Conservation (phyloP, 2,329 filamentous ascomycete species). For the Pseudogymnoascus pannorum region DNA sequence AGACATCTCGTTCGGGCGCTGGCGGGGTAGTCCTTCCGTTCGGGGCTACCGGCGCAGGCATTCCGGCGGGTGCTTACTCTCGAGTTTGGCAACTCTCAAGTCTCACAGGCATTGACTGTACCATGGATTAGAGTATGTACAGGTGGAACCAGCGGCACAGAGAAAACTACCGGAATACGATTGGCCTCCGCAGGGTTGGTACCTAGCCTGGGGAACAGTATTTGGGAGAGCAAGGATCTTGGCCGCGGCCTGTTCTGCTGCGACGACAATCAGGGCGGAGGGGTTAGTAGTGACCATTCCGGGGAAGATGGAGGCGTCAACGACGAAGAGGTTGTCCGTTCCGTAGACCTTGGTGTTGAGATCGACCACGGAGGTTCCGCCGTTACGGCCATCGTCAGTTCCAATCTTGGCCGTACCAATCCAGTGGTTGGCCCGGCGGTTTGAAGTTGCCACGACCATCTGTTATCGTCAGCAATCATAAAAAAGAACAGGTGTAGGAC, state of each 20-base stretch:
- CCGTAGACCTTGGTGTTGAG: conserved; percentile 57
- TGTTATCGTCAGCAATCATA: conserved; percentile 10
- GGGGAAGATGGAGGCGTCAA: conserved; percentile 63
- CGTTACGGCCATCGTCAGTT: conserved; percentile 43
- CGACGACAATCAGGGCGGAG: conserved; percentile 55
- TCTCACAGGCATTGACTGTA: conserved; percentile 9
- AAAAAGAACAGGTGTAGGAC: not conserved
- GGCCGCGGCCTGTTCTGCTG: conserved; percentile 52
- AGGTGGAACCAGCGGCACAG: not conserved
- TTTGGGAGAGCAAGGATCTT: conserved; percentile 38
- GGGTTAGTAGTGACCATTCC: conserved; percentile 64
- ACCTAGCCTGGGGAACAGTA: not conserved
- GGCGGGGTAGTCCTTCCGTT: too few species aligned
- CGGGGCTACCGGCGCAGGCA: too few species aligned
- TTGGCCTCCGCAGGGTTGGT: not conserved
- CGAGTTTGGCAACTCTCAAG: not conserved
- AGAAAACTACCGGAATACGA: conserved; percentile 2
- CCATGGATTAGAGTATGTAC: conserved; percentile 7
- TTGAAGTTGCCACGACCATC: conserved; percentile 25
- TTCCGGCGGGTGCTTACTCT: not conserved
- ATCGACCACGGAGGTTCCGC: conserved; percentile 55
- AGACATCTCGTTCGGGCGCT: not conserved
- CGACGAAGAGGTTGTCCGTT: conserved; percentile 60
- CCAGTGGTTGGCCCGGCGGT: conserved; percentile 42
- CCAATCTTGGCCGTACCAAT: conserved; percentile 55